Evolutionary conservation across 2,329 filamentous ascomycete genomes (phyloP).

Genomic region (Aspergillus glaucus): DNA sequence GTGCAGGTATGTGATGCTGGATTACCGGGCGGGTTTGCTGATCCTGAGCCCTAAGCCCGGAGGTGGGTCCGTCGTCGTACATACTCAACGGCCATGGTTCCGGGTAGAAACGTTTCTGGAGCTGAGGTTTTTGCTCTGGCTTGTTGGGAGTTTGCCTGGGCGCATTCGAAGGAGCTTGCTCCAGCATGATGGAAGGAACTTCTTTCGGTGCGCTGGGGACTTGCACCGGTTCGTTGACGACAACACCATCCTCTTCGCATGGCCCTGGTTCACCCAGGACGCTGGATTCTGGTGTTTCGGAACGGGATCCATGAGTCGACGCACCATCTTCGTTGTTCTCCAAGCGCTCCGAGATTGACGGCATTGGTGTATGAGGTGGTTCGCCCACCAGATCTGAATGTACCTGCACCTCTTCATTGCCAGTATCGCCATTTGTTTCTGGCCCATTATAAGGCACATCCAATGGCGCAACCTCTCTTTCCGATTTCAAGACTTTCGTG

Average conservation of each 20-base stretch:
- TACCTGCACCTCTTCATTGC: slow-evolving; percentile 7
- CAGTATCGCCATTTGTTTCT: no score
- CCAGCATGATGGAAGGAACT: no score
- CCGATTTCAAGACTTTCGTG: slow-evolving; percentile 6
- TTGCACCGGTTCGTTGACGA: background rate
- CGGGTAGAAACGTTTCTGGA: no score
- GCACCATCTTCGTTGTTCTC: slow-evolving; percentile 1
- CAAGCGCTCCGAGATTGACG: slow-evolving; percentile 21
- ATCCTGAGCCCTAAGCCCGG: background rate
- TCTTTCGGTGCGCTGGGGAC: background rate
- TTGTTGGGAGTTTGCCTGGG: no score
- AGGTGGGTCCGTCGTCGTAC: no score
- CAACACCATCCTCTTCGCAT: background rate
- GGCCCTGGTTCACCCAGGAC: background rate
- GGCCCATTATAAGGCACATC: background rate
- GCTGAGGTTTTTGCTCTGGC: no score
- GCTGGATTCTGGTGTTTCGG: background rate
- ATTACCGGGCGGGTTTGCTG: background rate
- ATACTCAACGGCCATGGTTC: no score
- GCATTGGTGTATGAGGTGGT: slow-evolving; percentile 15
- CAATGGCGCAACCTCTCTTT: slow-evolving; percentile 9
- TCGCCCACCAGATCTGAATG: slow-evolving; percentile 18
- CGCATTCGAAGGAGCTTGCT: no score
- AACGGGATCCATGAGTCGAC: background rate
- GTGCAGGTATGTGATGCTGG: background rate